Evolutionary conservation across 2,329 filamentous ascomycete species (phyloP), one percentile per base, ranked within the genome.

Genomic region (Monosporascus sp.): DNA sequence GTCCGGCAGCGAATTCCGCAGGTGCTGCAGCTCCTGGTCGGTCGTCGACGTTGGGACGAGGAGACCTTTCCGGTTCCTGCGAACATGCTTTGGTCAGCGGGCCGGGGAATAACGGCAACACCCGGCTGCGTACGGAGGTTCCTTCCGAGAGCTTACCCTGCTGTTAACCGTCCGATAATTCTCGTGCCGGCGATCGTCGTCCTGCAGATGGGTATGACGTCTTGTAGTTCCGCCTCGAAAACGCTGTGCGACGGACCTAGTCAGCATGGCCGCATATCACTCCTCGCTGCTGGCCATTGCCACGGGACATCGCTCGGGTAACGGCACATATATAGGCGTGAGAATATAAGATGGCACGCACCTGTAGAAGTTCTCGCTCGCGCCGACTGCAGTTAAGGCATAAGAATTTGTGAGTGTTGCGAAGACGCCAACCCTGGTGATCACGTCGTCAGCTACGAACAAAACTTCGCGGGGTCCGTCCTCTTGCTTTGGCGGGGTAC

Each of bases 311-410:
- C 27, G 9, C 9, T 11, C 27, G 27, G 9, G 14, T 11, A 14
- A 14, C 9, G 27, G 27, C 27, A 27, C 25, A 9, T 27, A 27
- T 27, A 27, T 27, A 27, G 2, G 8, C 7, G 25, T 8, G 7
- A 25, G 8, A 2, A 27, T 27, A 27, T 27, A 9, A 27, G 25
- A 9, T 3, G 27, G 39, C 50, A 62, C 73, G 57, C 71, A 87
- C 85, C 84, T 92, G 85, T 97, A 97, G 76, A 99, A 99, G 83
- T 97, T 97, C 80, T 97, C 92, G 68, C 90, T 96, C 65, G 90
- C 92, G 69, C 94, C 94, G 62, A 96, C 85, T 60, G 93, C 92
- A 65, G 97, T 90, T 66, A 99, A 82, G 65, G 92, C 91, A 75
- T 96, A 99, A 56, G 90, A 93, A 77, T 99, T 99, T 64, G 94